These are phyloP conservation scores for Ceratocystis destructans DNA, from an alignment of 2,329 filamentous ascomycete genomes.

Conservation along the genomic window DNA sequence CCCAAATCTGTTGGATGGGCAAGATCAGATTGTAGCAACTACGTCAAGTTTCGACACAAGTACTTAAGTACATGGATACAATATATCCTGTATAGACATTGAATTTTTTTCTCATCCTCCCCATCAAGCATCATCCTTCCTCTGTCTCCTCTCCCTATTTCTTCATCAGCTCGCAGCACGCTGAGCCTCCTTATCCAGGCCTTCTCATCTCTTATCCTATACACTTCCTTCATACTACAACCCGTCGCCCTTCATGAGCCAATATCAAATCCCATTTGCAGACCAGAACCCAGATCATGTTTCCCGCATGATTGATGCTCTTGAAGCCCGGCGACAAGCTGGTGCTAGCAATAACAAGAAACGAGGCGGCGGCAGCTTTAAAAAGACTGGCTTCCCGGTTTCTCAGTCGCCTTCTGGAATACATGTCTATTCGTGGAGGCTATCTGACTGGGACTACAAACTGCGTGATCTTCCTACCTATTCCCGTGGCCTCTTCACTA, in stretches of 20 bases:
- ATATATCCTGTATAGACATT: too few species aligned
- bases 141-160: too few species aligned
- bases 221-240: background rate
- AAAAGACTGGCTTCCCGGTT: slow-evolving; percentile 65
- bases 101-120: too few species aligned
- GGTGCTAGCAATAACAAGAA: slow-evolving; percentile 28
- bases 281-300: slow-evolving; percentile 58
- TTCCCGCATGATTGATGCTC: slow-evolving; percentile 46
- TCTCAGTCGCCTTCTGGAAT: slow-evolving; percentile 47
- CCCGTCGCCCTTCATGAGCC: slow-evolving; percentile 10
- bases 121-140: too few species aligned
- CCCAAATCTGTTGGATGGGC: too few species aligned
- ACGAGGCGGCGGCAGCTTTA: slow-evolving; percentile 51
- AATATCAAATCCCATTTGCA: slow-evolving; percentile 41
- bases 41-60: too few species aligned
- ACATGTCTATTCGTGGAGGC: slow-evolving; percentile 77
- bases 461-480: slow-evolving; percentile 73
- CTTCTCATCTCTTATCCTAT: too few species aligned
- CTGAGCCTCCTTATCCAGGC: too few species aligned
- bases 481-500: slow-evolving; percentile 88
- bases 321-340: slow-evolving; percentile 45
- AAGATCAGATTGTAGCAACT: too few species aligned
- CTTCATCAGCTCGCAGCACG: too few species aligned
- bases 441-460: slow-evolving; percentile 96
- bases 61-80: too few species aligned